Evolutionary conservation across 2,329 filamentous ascomycete genomes (phyloP).

Genomic region (Ophiostoma novo-ulmi): DNA sequence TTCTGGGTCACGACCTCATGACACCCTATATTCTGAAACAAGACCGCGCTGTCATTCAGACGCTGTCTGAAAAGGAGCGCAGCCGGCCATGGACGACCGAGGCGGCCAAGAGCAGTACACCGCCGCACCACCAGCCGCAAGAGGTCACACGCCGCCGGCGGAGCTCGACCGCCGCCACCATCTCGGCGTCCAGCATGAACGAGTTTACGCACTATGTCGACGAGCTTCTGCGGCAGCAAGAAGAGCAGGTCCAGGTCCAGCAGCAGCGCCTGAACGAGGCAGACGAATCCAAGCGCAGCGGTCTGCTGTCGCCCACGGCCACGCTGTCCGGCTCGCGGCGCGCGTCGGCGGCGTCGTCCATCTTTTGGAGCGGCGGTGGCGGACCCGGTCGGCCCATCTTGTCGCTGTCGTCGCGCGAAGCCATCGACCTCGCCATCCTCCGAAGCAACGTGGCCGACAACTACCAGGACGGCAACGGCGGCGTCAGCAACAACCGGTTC

Average conservation of each 20-base stretch:
- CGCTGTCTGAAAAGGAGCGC: constrained; percentile 34
- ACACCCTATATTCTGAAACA: constrained; percentile 83
- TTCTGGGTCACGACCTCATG: constrained; percentile 91
- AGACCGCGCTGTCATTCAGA: constrained; percentile 67
- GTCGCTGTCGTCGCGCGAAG: constrained; percentile 65
- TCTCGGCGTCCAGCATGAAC: constrained; percentile 42
- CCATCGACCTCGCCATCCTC: constrained; percentile 86
- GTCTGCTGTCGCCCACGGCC: constrained; percentile 68
- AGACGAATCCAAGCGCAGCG: constrained; percentile 30
- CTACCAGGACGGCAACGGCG: constrained; percentile 13
- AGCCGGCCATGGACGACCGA: constrained; percentile 20
- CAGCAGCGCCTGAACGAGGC: constrained; percentile 44
- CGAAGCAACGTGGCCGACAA: constrained; percentile 64
- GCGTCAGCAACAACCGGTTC: constrained; percentile 84
- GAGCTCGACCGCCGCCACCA: constrained; percentile 27
- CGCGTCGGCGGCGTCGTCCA: constrained; percentile 38
- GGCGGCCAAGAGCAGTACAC: not conserved
- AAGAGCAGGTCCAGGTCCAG: constrained; percentile 37
- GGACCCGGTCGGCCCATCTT: constrained; percentile 43
- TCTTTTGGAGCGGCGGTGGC: constrained; percentile 21
- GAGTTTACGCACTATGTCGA: constrained; percentile 76
- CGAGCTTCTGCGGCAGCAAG: constrained; percentile 56
- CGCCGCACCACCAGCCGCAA: constrained; percentile 21
- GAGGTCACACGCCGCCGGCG: constrained; percentile 20
- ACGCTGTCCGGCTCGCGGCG: constrained; percentile 48